A percentile compares a stretch with the other conserved stretches of the same genome.
phyloP scores from a whole-genome alignment of 805 yeast species.

The Saturnispora sanitii region DNA sequence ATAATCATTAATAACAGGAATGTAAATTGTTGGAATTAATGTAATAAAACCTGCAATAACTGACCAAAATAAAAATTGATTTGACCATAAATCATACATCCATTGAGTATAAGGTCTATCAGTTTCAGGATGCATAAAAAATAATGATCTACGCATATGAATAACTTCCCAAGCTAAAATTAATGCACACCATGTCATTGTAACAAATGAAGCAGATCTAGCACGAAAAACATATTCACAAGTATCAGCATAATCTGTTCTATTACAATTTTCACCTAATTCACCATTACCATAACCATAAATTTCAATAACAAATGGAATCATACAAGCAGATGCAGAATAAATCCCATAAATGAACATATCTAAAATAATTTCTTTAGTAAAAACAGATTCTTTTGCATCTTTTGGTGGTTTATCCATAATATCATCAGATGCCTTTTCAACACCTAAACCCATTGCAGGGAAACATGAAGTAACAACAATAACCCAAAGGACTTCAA shows the following conservation, averaged over 20 bases:
- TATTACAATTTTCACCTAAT: constrained; percentile 57
- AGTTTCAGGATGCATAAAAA: constrained; percentile 58
- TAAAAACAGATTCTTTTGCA: constrained; percentile 45
- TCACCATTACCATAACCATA: constrained; percentile 58
- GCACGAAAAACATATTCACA: constrained; percentile 65
- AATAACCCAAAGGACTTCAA: constrained; percentile 71
- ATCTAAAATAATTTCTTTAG: constrained; percentile 57
- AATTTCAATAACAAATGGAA: constrained; percentile 53
- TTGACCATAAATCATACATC: constrained; percentile 56
- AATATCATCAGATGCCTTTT: constrained; percentile 51
- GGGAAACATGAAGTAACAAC: constrained; percentile 76
- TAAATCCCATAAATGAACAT: constrained; percentile 64
- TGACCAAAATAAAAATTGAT: constrained; percentile 77
- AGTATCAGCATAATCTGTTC: constrained; percentile 27
- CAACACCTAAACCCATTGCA: constrained; percentile 73
- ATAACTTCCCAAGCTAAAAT: constrained; percentile 79
- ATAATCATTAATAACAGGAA: constrained; percentile 73
- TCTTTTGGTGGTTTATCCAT: constrained; percentile 58
- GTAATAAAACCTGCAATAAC: constrained; percentile 58
- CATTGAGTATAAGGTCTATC: constrained; percentile 52
- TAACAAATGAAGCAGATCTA: constrained; percentile 67
- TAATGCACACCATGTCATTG: constrained; percentile 81
- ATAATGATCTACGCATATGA: constrained; percentile 60
- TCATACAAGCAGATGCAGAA: constrained; percentile 64
- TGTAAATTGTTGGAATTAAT: constrained; percentile 74